Evolutionary conservation across 768 basidiomycete species (phyloP).

Genomic region (Lactarius evosmus): DNA sequence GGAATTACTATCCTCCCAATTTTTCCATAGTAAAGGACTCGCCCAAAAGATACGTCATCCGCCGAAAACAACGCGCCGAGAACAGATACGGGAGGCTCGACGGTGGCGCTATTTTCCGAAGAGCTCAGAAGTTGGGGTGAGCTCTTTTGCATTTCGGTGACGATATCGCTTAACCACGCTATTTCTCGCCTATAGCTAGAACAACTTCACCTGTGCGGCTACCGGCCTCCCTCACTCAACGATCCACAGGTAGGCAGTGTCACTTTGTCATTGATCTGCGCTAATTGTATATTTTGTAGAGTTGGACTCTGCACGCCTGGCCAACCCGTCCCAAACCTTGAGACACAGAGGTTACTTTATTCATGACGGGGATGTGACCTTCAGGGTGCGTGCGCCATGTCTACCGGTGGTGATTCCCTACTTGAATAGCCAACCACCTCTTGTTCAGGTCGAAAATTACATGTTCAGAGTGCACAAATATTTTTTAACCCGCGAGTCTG

Average conservation of each 20-base stretch:
- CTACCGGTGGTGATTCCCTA: neutral
- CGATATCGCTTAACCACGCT: too few species aligned
- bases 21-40: neutral
- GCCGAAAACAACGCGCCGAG: neutral
- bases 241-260: too few species aligned
- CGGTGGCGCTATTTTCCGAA: neutral
- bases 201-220: too few species aligned
- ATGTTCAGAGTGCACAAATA: conserved; percentile 18
- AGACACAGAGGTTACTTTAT: conserved; percentile 21
- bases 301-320: too few species aligned
- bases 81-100: neutral
- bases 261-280: too few species aligned
- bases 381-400: conserved; percentile 9
- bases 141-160: neutral
- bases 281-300: too few species aligned
- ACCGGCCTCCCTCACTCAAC: too few species aligned
- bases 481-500: conserved; percentile 20
- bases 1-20: neutral
- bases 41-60: neutral
- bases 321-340: too few species aligned
- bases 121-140: neutral
- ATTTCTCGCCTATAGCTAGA: too few species aligned
- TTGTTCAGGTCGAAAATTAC: conserved; percentile 30
- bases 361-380: conserved; percentile 14
- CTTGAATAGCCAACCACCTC: conserved; percentile 5